Evolutionary conservation across 805 yeast genomes (phyloP), one percentile per base, ranked within the genome.

Genomic region (Cephaloascus fragrans): DNA sequence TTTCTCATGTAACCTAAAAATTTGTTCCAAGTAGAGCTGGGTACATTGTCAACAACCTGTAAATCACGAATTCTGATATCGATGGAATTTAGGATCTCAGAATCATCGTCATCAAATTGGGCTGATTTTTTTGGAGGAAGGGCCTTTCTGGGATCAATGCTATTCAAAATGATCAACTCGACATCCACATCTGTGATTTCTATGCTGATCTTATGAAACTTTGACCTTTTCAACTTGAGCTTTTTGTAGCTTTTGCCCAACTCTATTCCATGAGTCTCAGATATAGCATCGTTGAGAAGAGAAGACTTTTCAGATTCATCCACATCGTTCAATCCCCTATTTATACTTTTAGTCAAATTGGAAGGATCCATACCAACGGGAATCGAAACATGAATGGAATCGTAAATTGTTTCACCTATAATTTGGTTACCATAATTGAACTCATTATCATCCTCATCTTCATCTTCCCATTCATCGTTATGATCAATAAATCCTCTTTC

Each of bases 1-100:
- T 75, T 77, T 42, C 77, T 71, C 73, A 83, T 69, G 46, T 79
- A 74, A 1, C 89, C 77, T 23, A 80, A 65, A 55, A 88, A 79
- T 59, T 83, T 83, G 48, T 87, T 84, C 96, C 97, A 90, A 0
- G 95, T 82, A 0, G 97, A 90, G 0, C 88, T 75, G 1, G 87
- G 81, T 2, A 89, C 78, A 51, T 85, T 83, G 55, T 89, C 97
- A 39, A 74, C 61, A 3, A 87, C 64, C 37, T 74, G 78, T 35
- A 85, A 60, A 32, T 77, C 74, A 6, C 68, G 68, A 3, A 83
- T 59, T 12, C 61, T 56, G 2, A 86, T 34, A 12, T 62, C 69
- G 10, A 80, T 55, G 4, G 65, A 59, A 49, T 69, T 79, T 10
- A 82, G 54, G 3, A 69, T 35, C 37, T 73, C 79, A 16, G 69